Evolutionary conservation across 1,284 basidiomycete species (phyloP).

Genomic region (Cutaneotrichosporon arboriforme): DNA sequence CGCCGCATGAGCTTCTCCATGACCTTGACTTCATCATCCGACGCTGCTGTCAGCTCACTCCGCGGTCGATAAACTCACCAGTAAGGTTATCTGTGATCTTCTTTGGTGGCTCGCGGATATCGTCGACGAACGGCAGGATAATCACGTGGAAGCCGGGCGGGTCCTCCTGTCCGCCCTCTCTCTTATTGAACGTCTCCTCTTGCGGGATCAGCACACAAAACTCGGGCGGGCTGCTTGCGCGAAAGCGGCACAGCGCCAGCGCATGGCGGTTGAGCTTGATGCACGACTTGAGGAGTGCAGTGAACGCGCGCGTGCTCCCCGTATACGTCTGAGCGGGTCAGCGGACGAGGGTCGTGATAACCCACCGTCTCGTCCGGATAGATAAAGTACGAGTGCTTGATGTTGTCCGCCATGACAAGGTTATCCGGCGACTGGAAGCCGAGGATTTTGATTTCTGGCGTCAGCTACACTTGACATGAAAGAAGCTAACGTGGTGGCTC

Average conservation of each 20-base stretch:
- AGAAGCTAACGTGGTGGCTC: constrained; percentile 58
- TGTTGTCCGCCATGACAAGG: constrained; percentile 75
- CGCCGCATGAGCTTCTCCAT: constrained; percentile 74
- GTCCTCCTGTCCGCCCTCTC: constrained; percentile 63
- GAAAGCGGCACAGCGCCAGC: constrained; percentile 64
- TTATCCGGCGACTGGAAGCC: constrained; percentile 78
- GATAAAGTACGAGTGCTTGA: constrained; percentile 86
- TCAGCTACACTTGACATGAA: not conserved
- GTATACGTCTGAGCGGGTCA: constrained; percentile 52
- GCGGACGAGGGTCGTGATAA: not conserved
- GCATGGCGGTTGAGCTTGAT: constrained; percentile 75
- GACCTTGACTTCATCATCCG: constrained; percentile 60
- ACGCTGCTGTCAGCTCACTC: constrained; percentile 51
- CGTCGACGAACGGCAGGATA: constrained; percentile 86
- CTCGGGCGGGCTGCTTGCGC: constrained; percentile 67
- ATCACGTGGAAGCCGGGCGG: constrained; percentile 91
- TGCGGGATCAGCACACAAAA: constrained; percentile 87
- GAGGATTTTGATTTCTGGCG: constrained; percentile 66
- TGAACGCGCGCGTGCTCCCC: constrained; percentile 87
- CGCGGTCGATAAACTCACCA: constrained; percentile 54
- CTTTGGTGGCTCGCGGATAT: constrained; percentile 70
- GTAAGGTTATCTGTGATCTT: constrained; percentile 48
- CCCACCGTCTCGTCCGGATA: constrained; percentile 83
- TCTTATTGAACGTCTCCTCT: constrained; percentile 65
- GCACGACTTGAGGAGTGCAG: constrained; percentile 78